phyloP scores from a whole-genome alignment of 441 rosid genomes.

The Sinapis alba region DNA sequence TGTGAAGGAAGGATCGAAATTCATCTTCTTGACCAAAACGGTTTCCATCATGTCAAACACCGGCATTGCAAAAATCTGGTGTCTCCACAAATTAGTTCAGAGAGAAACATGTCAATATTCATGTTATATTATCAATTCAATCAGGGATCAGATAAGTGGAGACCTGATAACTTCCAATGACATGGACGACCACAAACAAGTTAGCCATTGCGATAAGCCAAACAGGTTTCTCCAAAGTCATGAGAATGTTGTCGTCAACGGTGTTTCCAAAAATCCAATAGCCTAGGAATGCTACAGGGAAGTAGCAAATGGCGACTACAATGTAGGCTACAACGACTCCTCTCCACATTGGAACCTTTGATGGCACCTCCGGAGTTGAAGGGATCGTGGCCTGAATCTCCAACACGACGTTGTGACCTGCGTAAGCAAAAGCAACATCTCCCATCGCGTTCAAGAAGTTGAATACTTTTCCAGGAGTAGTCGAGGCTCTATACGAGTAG shows the following conservation, averaged over 20 bases:
- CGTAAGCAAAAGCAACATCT: conserved; percentile 61
- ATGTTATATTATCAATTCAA: background rate
- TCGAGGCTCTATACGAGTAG: conserved; percentile 41
- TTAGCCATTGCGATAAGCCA: conserved; percentile 54
- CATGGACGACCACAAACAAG: conserved; percentile 58
- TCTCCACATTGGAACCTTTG: conserved; percentile 66
- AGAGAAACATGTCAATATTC: background rate
- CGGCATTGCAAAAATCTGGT: conserved; percentile 59
- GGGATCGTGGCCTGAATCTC: conserved; percentile 74
- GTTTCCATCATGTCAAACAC: conserved; percentile 66
- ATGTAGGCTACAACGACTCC: conserved; percentile 56
- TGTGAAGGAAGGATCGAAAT: conserved; percentile 42
- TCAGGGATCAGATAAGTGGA: background rate
- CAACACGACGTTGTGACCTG: conserved; percentile 65
- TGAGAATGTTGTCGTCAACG: conserved; percentile 59
- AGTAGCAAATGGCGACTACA: conserved; percentile 60
- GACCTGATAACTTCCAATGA: conserved; percentile 73
- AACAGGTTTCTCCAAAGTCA: conserved; percentile 53
- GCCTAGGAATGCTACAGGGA: conserved; percentile 57
- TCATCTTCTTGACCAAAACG: conserved; percentile 42
- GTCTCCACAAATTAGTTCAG: background rate
- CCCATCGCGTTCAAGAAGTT: conserved; percentile 54
- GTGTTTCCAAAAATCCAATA: conserved; percentile 53
- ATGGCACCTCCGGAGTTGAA: conserved; percentile 60
- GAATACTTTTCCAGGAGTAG: conserved; percentile 42